Conservation (phyloP, 345 rosid species). For the Salix dunnii region DNA sequence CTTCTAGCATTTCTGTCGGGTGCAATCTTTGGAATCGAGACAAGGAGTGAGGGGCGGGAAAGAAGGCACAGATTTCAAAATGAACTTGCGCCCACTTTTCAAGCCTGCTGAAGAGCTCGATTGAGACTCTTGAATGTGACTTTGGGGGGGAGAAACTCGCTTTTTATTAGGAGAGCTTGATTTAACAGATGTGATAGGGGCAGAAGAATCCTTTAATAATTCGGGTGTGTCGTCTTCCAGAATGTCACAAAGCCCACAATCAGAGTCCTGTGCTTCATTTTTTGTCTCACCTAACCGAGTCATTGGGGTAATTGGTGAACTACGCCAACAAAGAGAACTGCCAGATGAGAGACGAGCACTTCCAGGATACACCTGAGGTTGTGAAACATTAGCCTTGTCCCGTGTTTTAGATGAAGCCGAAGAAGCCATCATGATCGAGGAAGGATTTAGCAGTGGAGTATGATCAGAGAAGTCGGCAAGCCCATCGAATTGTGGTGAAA, state of each 20-base stretch:
- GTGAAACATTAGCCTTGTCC: constrained; percentile 25
- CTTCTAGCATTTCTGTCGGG: constrained; percentile 15
- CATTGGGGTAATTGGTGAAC: constrained; percentile 40
- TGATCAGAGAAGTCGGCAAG: constrained; percentile 34
- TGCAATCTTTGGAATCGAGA: constrained; percentile 23
- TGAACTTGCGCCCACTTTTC: constrained; percentile 56
- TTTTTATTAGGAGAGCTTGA: constrained; percentile 50
- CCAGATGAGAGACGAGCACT: constrained; percentile 23
- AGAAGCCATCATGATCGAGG: constrained; percentile 16
- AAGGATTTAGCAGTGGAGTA: constrained; percentile 27
- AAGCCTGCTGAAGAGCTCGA: constrained; percentile 38
- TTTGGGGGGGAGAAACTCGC: constrained; percentile 53
- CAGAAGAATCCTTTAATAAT: constrained; percentile 39
- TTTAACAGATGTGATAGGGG: constrained; percentile 36
- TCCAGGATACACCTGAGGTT: constrained; percentile 25
- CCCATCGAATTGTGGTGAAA: constrained; percentile 26
- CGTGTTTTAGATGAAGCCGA: constrained; percentile 35
- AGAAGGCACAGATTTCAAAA: constrained; percentile 49
- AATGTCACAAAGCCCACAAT: constrained; percentile 18
- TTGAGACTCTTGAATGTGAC: constrained; percentile 16
- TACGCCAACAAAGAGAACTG: constrained; percentile 32
- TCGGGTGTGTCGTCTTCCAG: constrained; percentile 52
- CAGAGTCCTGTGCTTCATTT: constrained; percentile 27
- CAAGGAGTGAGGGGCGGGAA: constrained; percentile 58
- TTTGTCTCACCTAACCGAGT: constrained; percentile 29